Conservation (phyloP, 805 yeast species). For the Lipomyces lipofer region DNA sequence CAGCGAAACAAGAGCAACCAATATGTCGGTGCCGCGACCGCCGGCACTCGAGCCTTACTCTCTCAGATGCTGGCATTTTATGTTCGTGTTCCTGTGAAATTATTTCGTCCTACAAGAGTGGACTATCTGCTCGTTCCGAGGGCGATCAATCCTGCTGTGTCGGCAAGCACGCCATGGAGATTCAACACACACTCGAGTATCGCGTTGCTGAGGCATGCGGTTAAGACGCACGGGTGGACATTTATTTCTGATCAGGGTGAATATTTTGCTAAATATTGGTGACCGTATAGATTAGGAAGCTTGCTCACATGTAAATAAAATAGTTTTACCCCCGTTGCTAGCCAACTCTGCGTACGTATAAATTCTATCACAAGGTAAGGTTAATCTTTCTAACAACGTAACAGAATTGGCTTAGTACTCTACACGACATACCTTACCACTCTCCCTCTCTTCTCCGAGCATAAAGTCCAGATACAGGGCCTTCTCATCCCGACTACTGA, state of each 20-base stretch:
- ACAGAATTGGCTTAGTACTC: constrained; percentile 80
- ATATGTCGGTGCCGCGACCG: constrained; percentile 72
- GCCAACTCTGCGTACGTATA: constrained; percentile 91
- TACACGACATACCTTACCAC: constrained; percentile 73
- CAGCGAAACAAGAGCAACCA: no score
- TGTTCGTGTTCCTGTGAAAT: constrained; percentile 76
- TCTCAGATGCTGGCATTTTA: constrained; percentile 77
- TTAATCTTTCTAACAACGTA: constrained; percentile 20
- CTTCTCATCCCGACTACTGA: constrained; percentile 25
- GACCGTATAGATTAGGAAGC: neutral
- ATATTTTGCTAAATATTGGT: neutral
- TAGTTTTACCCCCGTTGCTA: constrained; percentile 77
- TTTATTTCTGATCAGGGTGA: constrained; percentile 70
- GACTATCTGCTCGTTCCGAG: constrained; percentile 61
- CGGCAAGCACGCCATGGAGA: constrained; percentile 39
- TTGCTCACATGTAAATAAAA: constrained; percentile 8
- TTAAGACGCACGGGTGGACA: constrained; percentile 78
- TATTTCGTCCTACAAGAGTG: constrained; percentile 86
- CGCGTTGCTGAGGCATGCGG: constrained; percentile 70
- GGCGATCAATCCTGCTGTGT: constrained; percentile 38
- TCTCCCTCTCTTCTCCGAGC: constrained; percentile 32
- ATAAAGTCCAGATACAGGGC: neutral
- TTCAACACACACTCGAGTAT: constrained; percentile 73
- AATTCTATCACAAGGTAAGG: no score
- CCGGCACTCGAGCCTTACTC: constrained; percentile 74